Percentiles rank a stretch among this genome's conserved stretches.
Conservation (phyloP, 345 rosid species). For the Brassica rapa region DNA sequence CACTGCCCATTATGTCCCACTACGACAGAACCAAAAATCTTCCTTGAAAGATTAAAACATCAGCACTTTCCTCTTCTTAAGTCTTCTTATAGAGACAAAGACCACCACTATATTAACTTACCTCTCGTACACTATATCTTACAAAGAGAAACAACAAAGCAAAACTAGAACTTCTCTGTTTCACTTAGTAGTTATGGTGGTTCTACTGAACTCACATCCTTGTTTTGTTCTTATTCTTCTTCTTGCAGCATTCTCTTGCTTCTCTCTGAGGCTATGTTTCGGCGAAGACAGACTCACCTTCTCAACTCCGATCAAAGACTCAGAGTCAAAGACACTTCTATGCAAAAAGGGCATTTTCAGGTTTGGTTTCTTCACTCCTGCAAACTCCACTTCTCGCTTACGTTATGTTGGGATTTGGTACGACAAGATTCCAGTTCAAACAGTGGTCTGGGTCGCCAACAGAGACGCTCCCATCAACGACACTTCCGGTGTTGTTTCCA, state of each 20-base stretch:
- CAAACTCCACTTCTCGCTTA: conserved; percentile 36
- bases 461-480: conserved; percentile 47
- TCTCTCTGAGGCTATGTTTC: conserved; percentile 15
- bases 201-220: not conserved
- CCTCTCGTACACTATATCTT: not conserved
- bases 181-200: not conserved
- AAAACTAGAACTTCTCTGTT: not conserved
- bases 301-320: conserved; percentile 42
- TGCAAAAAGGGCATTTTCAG: conserved; percentile 42
- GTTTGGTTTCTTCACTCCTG: conserved; percentile 64
- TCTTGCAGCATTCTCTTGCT: conserved; percentile 28
- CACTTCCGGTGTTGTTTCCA: conserved; percentile 47
- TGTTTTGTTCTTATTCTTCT: conserved; percentile 19
- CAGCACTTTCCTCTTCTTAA: not conserved
- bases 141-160: not conserved
- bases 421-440: conserved; percentile 27
- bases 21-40: not conserved
- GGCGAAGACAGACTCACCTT: conserved; percentile 41
- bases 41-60: not conserved
- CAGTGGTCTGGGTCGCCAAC: conserved; percentile 61
- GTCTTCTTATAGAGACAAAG: conserved; percentile 14
- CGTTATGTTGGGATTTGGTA: conserved; percentile 65
- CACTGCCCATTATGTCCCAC: not conserved
- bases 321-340: conserved; percentile 42
- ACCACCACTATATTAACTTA: conserved; percentile 14